These are phyloP conservation scores for Lolium rigidum DNA, from an alignment of 176 grass and related monocot species.

Conservation along the genomic window DNA sequence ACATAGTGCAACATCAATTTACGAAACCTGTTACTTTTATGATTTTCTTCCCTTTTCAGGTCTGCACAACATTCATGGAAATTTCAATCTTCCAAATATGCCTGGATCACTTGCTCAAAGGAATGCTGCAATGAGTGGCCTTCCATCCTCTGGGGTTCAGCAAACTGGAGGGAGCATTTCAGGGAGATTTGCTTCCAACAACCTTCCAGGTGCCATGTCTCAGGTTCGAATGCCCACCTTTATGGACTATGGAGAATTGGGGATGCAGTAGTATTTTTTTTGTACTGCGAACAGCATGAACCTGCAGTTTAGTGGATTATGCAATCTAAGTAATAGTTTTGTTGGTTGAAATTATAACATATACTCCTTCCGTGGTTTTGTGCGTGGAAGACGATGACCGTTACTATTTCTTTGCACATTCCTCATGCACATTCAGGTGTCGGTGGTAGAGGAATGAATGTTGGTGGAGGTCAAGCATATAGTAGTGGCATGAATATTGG, in stretches of 20 bases:
- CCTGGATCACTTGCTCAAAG: slow-evolving; percentile 77
- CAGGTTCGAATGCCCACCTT: slow-evolving; percentile 65
- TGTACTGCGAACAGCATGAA: slow-evolving; percentile 13
- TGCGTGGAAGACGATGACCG: slow-evolving; percentile 33
- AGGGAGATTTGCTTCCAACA: slow-evolving; percentile 85
- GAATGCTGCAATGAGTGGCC: slow-evolving; percentile 80
- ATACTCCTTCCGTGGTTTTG: slow-evolving; percentile 10
- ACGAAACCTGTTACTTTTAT: slow-evolving; percentile 13
- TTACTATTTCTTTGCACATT: slow-evolving; percentile 61
- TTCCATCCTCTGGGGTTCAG: slow-evolving; percentile 85
- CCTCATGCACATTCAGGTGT: slow-evolving; percentile 84
- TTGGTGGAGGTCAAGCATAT: slow-evolving; percentile 76
- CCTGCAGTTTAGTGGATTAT: slow-evolving; percentile 12
- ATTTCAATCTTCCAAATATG: slow-evolving; percentile 85
- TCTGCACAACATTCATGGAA: slow-evolving; percentile 86
- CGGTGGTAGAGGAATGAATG: slow-evolving; percentile 75
- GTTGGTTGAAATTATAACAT: slow-evolving; percentile 17
- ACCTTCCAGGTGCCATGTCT: slow-evolving; percentile 84
- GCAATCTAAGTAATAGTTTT: slow-evolving; percentile 29
- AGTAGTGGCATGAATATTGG: slow-evolving; percentile 81
- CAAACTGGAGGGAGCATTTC: slow-evolving; percentile 87
- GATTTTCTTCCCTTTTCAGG: slow-evolving; percentile 50
- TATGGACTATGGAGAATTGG: background rate
- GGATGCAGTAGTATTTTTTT: slow-evolving; percentile 11
- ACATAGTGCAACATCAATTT: background rate